Evolutionary conservation across 495 filamentous ascomycete species (phyloP).

Genomic region (Neurospora sp.): DNA sequence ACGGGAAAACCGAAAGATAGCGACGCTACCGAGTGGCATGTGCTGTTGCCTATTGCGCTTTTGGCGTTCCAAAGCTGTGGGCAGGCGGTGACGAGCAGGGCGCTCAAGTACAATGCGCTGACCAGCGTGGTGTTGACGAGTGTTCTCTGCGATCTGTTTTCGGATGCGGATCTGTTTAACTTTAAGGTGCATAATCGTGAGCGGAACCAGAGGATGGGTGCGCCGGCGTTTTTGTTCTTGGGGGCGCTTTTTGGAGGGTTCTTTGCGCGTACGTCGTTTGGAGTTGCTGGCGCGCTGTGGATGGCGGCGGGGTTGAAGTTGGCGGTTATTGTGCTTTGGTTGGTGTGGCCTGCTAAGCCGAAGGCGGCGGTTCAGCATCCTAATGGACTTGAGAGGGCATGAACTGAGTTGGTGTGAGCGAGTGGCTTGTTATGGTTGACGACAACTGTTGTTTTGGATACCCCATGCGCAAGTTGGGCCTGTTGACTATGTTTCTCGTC

Average conservation of each 20-base stretch:
- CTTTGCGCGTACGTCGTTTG: slow-evolving; percentile 44
- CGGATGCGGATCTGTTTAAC: slow-evolving; percentile 46
- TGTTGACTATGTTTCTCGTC: background rate
- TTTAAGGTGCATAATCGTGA: slow-evolving; percentile 43
- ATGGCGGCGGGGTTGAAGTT: slow-evolving; percentile 46
- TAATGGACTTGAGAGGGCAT: background rate
- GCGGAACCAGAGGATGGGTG: slow-evolving; percentile 46
- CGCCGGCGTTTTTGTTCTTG: slow-evolving; percentile 46
- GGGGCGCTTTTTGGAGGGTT: slow-evolving; percentile 52
- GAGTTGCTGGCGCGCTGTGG: slow-evolving; percentile 56
- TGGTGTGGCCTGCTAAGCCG: slow-evolving; percentile 39
- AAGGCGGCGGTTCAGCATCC: background rate
- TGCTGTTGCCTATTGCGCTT: slow-evolving; percentile 49
- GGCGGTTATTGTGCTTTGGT: slow-evolving; percentile 42
- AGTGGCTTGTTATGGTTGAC: background rate
- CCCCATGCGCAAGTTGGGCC: background rate
- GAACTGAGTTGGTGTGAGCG: background rate
- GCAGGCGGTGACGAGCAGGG: slow-evolving; percentile 58
- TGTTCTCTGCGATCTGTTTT: slow-evolving; percentile 62
- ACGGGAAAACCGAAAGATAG: slow-evolving; percentile 21
- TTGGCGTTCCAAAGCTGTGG: slow-evolving; percentile 63
- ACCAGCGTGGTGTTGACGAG: slow-evolving; percentile 65
- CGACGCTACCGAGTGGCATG: slow-evolving; percentile 43
- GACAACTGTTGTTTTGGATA: background rate
- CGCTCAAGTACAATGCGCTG: slow-evolving; percentile 48